Evolutionary conservation across 768 basidiomycete species (phyloP), one percentile per base, ranked within the genome.

Genomic region (Rhizopogon rudus): DNA sequence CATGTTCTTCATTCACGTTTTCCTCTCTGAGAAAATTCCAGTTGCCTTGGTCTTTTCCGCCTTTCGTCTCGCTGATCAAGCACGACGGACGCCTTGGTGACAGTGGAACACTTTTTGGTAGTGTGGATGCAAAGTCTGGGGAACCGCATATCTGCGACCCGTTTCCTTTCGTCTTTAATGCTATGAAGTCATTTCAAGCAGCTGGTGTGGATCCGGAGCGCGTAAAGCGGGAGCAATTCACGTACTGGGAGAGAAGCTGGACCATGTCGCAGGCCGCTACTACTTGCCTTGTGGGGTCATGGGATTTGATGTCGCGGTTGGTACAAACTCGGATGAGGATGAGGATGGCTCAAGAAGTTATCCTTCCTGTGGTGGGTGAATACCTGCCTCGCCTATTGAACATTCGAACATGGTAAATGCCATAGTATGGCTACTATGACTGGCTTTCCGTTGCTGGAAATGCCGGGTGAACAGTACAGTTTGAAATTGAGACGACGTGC

Each of bases 111-210:
- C 57, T 67, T 29, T 65, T 66, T 48, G 31, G 39, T 40, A 58
- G 50, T 28, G 61, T 67, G 40, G 56, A 31, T 17, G 65, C 61
- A 29, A 40, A 53, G 1, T 40, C 43, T 2, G 45, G 59, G 54
- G 65, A 65, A 16, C 3, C 61, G 2, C 55, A 66, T 28, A 57
- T 67, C 14, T 66, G 65, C 40, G 65, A 66, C 9, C 66, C 65
- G 0, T 40, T 66, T 17, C 66, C 65, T 2, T 66, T 67, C 33
- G 59, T 67, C 43, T 39, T n/a, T 6, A 65, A 58, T 33, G 54
- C 55, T 7, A 66, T 61, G 61, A 55, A 55, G 43, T 65, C 64
- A 3, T 66, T 66, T 17, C 40, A 9, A 4, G 58, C 59, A 1
- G 59, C 66, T 3, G 61, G 65, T 13, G 66, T 66, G 6, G 56